phyloP scores from a whole-genome alignment of 2,329 filamentous ascomycete species.

The Leptographium wingfieldii region DNA sequence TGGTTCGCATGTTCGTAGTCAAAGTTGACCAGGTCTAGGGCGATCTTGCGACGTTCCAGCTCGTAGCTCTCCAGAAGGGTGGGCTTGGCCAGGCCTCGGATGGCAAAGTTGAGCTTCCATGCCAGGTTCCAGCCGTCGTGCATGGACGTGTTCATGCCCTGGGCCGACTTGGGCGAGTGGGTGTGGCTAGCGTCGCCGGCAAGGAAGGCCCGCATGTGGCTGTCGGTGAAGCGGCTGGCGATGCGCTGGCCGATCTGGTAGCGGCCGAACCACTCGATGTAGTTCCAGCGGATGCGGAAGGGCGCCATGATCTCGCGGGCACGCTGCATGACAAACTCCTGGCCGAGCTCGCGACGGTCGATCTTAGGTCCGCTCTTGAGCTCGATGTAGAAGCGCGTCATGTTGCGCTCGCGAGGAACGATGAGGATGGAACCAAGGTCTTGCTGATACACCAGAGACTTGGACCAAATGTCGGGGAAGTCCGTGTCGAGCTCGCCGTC shows the following conservation, averaged over 20 bases:
- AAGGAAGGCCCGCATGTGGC: slow-evolving; percentile 45
- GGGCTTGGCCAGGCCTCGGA: slow-evolving; percentile 41
- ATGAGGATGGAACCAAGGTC: slow-evolving; percentile 58
- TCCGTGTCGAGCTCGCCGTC: slow-evolving; percentile 59
- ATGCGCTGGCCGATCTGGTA: slow-evolving; percentile 62
- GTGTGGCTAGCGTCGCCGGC: slow-evolving; percentile 55
- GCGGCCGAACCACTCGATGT: slow-evolving; percentile 58
- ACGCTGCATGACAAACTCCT: slow-evolving; percentile 56
- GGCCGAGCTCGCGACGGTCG: slow-evolving; percentile 23
- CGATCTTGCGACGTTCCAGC: slow-evolving; percentile 48
- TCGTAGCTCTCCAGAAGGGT: slow-evolving; percentile 48
- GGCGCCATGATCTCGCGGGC: slow-evolving; percentile 45
- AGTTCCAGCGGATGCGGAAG: slow-evolving; percentile 44
- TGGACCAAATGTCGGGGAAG: slow-evolving; percentile 65
- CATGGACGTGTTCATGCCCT: slow-evolving; percentile 48
- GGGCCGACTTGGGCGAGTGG: slow-evolving; percentile 53
- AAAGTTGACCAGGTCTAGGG: slow-evolving; percentile 45
- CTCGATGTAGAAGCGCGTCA: slow-evolving; percentile 53
- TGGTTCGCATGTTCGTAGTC: slow-evolving; percentile 31
- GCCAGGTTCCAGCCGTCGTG: slow-evolving; percentile 53
- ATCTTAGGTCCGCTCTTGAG: slow-evolving; percentile 27
- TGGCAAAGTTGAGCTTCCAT: slow-evolving; percentile 45
- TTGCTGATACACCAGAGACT: slow-evolving; percentile 56
- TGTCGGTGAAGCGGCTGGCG: slow-evolving; percentile 55
- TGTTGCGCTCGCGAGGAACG: slow-evolving; percentile 59